Conservation (phyloP, 2,329 filamentous ascomycete genomes). For the Penicillium janthinellum region DNA sequence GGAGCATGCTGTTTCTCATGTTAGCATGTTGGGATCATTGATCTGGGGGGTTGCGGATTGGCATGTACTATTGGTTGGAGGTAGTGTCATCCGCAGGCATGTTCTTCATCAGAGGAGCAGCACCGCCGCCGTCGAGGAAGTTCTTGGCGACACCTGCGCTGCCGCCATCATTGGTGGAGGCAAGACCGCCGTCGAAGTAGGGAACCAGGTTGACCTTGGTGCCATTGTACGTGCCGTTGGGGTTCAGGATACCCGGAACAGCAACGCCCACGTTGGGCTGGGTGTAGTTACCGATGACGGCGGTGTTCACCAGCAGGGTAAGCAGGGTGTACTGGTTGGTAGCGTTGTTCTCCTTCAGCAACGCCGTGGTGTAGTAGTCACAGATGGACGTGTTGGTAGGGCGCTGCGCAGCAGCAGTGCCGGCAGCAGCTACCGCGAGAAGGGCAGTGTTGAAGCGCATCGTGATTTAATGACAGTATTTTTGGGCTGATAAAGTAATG, state of each 20-base stretch:
- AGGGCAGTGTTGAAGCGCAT: conserved; percentile 1
- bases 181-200: conserved; percentile 61
- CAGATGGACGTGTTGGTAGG: conserved; percentile 57
- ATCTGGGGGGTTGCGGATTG: background rate
- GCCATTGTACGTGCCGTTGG: conserved; percentile 52
- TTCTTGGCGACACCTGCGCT: conserved; percentile 54
- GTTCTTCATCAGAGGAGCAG: conserved; percentile 57
- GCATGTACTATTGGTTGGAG: conserved; percentile 59
- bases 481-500: background rate
- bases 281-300: conserved; percentile 65
- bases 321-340: conserved; percentile 60
- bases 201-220: conserved; percentile 58
- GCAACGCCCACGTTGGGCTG: conserved; percentile 54
- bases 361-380: conserved; percentile 64
- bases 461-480: background rate
- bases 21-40: background rate
- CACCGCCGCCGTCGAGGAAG: conserved; percentile 64
- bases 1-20: conserved; percentile 48
- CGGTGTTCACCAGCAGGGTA: conserved; percentile 63
- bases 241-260: conserved; percentile 61
- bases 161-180: conserved; percentile 56
- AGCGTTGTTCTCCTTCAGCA: conserved; percentile 61
- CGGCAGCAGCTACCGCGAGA: background rate
- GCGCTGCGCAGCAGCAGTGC: conserved; percentile 45
- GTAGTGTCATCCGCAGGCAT: conserved; percentile 54